A percentile compares a stretch with the other conserved stretches of the same genome.
Evolutionary conservation across 345 rosid species (phyloP).

Genomic region (Dipteronia sinensis): DNA sequence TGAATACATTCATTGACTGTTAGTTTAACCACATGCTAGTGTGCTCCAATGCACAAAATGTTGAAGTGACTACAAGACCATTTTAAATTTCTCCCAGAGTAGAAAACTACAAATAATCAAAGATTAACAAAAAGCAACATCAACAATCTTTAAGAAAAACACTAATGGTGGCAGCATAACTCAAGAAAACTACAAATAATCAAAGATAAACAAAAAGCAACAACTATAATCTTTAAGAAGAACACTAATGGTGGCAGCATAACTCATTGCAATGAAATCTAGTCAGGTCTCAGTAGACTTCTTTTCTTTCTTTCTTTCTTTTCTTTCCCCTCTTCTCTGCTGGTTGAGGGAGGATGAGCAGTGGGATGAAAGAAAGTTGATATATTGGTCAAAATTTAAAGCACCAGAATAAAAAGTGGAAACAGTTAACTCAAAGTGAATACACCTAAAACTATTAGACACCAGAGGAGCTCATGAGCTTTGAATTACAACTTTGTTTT

Average conservation of each 20-base stretch:
- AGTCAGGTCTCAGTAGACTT: neutral
- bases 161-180: neutral
- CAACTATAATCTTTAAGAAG: neutral
- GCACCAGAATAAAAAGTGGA: neutral
- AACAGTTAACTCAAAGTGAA: too few species aligned
- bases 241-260: neutral
- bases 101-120: neutral
- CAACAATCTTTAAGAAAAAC: neutral
- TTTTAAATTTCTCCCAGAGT: neutral
- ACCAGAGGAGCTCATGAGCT: neutral
- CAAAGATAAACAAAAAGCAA: neutral
- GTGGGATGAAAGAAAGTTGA: too few species aligned
- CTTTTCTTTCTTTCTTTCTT: neutral
- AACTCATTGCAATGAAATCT: neutral
- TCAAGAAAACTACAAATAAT: neutral
- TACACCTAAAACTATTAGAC: neutral
- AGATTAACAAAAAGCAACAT: neutral
- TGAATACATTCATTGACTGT: conserved; percentile 27
- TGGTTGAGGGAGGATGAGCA: neutral
- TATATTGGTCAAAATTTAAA: too few species aligned
- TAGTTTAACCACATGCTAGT: neutral
- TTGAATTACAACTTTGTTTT: neutral
- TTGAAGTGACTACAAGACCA: neutral
- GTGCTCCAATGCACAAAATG: neutral
- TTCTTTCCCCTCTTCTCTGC: neutral